A percentile compares a stretch with the other conserved stretches of the same genome.
Evolutionary conservation across 108 stramenopile species (phyloP).

Genomic region (Cyclotella atomus): DNA sequence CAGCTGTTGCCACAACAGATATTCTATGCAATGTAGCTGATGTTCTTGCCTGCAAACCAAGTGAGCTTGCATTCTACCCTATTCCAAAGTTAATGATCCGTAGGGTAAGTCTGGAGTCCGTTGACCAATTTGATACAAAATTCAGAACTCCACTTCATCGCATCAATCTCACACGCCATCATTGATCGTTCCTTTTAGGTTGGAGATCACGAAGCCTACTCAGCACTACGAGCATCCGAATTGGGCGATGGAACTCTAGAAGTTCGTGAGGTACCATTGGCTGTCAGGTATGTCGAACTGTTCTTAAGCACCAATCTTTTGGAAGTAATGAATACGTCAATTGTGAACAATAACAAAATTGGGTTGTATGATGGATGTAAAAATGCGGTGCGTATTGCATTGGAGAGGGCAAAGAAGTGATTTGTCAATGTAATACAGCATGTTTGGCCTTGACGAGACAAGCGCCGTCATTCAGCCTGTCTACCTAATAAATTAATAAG

Average conservation of each 20-base stretch:
- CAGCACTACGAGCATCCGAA: conserved; percentile 84
- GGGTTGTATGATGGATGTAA: conserved; percentile 87
- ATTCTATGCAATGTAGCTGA: conserved; percentile 86
- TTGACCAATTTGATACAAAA: no score
- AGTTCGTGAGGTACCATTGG: conserved; percentile 77
- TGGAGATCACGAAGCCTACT: conserved; percentile 88
- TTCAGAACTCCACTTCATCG: no score
- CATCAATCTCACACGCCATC: no score
- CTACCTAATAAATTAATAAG: no score
- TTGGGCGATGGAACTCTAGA: conserved; percentile 90
- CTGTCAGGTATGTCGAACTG: conserved; percentile 70
- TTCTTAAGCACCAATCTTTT: conserved; percentile 72
- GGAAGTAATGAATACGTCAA: conserved; percentile 74
- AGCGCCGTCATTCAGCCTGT: no score
- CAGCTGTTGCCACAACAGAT: conserved; percentile 92
- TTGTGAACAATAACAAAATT: conserved; percentile 76
- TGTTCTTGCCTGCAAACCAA: conserved; percentile 90
- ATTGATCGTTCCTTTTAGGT: not conserved
- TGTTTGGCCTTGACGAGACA: no score
- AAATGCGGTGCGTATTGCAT: conserved; percentile 74
- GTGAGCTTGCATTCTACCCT: conserved; percentile 91
- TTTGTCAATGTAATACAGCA: no score
- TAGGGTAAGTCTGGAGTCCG: no score
- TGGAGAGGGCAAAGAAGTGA: conserved; percentile 40
- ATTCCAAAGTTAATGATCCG: conserved; percentile 92